Base-by-base conservation (phyloP, 2,329 filamentous ascomycete genomes). In the Aaosphaeria pasadenensis region DNA sequence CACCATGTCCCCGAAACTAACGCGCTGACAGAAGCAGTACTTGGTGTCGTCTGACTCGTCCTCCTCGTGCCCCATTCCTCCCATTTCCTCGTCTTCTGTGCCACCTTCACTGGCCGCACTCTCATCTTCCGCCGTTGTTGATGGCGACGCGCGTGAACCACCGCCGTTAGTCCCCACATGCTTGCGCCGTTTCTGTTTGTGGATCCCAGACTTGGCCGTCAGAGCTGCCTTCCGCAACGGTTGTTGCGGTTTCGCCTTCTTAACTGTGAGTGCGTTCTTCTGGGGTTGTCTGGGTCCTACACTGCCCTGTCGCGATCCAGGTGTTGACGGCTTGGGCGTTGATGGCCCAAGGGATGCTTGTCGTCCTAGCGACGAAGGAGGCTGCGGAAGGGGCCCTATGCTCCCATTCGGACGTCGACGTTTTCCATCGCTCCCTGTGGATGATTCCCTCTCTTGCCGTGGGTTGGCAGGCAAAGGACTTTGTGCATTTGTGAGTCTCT, bases 1-100 rank as follows among this genome's bases (percentile, higher is more conserved):
- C 54, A 94, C 88, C 89, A 94, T 94, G 63, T 92, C 87, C 52
- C 89, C 89, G 63, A 88, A 91, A 69, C 87, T 90, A 56, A 91
- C 86, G 59, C 87, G 87, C 67, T 91, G 86, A 69, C 89, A 94
- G 30, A 86, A 78, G 72, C 89, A 94, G 72, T 94, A 94, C 68
- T 89, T 76, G 49, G 74, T 88, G 64, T 87, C 86, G 70, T 91
- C 87, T 53, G 86, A 85, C 39, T 86, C 86, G 47, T 89, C 87
- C 9, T 44, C 50, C 24, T 63, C 65, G 1, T 55, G 63, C 4
- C 56, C 60, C 6, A 60, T 82, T 72, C 57, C 69, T 51, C 50
- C 72, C 83, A 57, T 85, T 77, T 45, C 77, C 74, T 77, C 75
- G 49, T 69, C 67, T 45, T 69, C 67, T 0, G 66, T 69, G 24